Percentiles rank a stretch among this genome's conserved stretches.
Conservation (phyloP, 2,329 filamentous ascomycete species). For the Knoxdaviesia capensis region DNA sequence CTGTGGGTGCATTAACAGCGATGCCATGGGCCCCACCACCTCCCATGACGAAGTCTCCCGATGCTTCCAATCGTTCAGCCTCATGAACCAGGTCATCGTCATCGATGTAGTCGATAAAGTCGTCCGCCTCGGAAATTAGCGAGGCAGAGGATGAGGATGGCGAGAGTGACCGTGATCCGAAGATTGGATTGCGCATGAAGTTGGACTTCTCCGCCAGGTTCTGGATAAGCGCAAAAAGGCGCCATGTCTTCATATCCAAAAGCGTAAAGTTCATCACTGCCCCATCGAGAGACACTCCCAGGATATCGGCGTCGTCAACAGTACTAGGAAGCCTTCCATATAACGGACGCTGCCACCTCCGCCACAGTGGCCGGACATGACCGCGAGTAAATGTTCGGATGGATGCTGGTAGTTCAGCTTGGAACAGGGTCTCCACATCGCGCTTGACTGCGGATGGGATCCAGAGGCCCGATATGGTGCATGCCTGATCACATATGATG, state of each 20-base stretch:
- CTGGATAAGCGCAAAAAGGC: slow-evolving; percentile 53
- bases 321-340: slow-evolving; percentile 23
- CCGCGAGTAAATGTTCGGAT: slow-evolving; percentile 35
- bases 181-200: no score
- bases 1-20: no score
- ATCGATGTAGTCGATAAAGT: no score
- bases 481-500: slow-evolving; percentile 26
- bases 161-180: no score
- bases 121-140: no score
- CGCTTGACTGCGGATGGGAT: slow-evolving; percentile 20
- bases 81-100: no score
- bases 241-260: slow-evolving; percentile 40
- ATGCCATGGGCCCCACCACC: no score
- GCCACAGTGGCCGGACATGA: slow-evolving; percentile 32
- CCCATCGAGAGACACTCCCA: slow-evolving; percentile 51
- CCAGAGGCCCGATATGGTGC: slow-evolving; percentile 29
- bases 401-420: slow-evolving; percentile 32
- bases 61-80: no score
- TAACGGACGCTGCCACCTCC: slow-evolving; percentile 13
- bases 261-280: slow-evolving; percentile 50
- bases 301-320: slow-evolving; percentile 25
- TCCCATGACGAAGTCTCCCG: no score
- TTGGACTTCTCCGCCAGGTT: slow-evolving; percentile 30
- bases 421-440: slow-evolving; percentile 28
- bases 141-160: no score